A percentile compares a stretch with the other conserved stretches of the same genome.
Evolutionary conservation across 2,329 filamentous ascomycete species (phyloP).

Genomic region (Neonectria hederae): DNA sequence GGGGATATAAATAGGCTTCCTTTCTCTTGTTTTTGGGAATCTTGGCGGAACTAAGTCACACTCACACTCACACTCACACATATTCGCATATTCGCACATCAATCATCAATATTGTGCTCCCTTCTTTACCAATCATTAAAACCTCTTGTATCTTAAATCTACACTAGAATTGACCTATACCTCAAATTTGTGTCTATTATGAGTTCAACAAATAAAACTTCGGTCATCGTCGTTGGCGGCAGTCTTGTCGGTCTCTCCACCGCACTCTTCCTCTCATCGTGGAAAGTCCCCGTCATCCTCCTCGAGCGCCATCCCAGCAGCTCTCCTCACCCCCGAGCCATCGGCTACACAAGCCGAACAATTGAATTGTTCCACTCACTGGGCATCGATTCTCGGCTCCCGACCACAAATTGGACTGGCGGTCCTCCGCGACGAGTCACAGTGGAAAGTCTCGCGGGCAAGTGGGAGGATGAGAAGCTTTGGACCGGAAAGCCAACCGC

Average conservation of each 20-base stretch:
- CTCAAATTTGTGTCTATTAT: background rate
- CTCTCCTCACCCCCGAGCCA: conserved; percentile 50
- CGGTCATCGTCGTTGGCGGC: conserved; percentile 52
- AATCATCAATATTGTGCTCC: background rate
- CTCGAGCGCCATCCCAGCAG: conserved; percentile 49
- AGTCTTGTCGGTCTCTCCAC: conserved; percentile 52
- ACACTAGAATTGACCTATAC: background rate
- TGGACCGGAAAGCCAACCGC: conserved; percentile 32
- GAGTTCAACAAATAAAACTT: conserved; percentile 18
- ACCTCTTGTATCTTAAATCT: background rate
- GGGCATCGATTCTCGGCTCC: conserved; percentile 34
- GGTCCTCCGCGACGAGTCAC: conserved; percentile 33
- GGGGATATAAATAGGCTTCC: background rate
- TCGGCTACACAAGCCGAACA: conserved; percentile 50
- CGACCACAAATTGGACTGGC: conserved; percentile 26
- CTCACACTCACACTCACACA: background rate
- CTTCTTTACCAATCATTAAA: background rate
- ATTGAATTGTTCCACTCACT: conserved; percentile 49
- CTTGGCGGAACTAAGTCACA: background rate
- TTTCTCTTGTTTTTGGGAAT: background rate
- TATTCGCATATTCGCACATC: too few species aligned
- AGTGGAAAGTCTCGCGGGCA: conserved; percentile 35
- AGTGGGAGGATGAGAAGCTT: conserved; percentile 34
- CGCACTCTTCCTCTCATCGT: conserved; percentile 48
- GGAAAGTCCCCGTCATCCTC: conserved; percentile 46